phyloP scores from a whole-genome alignment of 371 early-diverging fungal genomes.

The Syncephalastrum racemosum region DNA sequence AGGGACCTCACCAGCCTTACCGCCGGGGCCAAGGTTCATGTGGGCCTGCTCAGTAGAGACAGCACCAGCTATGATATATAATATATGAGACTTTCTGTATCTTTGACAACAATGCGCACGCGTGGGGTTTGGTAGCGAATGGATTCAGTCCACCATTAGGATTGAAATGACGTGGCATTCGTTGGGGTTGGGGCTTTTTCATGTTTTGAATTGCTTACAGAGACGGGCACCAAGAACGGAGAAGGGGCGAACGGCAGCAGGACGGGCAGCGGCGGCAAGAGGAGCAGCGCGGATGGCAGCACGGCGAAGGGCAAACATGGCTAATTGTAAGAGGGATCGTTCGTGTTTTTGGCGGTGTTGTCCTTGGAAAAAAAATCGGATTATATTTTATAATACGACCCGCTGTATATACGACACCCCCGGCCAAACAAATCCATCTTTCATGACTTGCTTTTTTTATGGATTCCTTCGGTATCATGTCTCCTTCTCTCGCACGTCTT shows the following conservation, averaged over 20 bases:
- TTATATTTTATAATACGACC: no score
- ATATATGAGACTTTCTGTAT: no score
- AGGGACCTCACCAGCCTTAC: constrained; percentile 75
- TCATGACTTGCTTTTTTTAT: no score
- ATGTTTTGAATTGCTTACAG: constrained; percentile 13
- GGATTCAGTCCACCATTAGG: no score
- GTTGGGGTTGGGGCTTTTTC: no score
- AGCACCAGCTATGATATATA: constrained; percentile 15
- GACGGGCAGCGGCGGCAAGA: constrained; percentile 20
- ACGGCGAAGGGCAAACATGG: constrained; percentile 38
- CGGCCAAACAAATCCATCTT: constrained; percentile 2
- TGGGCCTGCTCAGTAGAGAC: constrained; percentile 34
- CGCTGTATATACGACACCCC: constrained; percentile 1
- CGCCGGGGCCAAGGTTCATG: constrained; percentile 51
- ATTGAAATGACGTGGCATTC: background rate
- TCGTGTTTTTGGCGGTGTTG: constrained; percentile 4
- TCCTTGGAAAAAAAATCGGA: constrained; percentile 12
- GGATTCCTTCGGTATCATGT: background rate
- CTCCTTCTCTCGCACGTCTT: background rate
- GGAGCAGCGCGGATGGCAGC: constrained; percentile 33
- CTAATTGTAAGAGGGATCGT: constrained; percentile 1
- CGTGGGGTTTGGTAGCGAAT: background rate
- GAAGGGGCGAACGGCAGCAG: constrained; percentile 25
- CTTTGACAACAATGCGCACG: no score
- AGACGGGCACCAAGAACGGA: constrained; percentile 33